These are phyloP conservation scores for Trichosanthes truncata DNA, from an alignment of 306 rosid genomes.

Conservation along the genomic window DNA sequence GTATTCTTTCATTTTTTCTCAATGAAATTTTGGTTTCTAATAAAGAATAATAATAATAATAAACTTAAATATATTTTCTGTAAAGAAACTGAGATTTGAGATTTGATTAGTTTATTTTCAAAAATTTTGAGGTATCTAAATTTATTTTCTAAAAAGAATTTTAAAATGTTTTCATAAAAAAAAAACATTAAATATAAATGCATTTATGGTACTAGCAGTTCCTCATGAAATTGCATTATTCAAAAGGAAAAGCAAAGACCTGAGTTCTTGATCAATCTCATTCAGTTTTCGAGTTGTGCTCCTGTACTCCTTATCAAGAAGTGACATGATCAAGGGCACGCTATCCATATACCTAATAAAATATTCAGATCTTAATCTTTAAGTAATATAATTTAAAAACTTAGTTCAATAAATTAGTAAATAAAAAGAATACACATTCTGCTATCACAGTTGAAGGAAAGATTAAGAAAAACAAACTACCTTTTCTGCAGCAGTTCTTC, in stretches of 20 bases:
- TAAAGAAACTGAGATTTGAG: background rate
- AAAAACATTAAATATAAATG: background rate
- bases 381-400: conserved; percentile 12
- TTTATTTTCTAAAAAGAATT: background rate
- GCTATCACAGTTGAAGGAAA: background rate
- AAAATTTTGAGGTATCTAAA: background rate
- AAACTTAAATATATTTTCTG: background rate
- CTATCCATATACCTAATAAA: conserved; percentile 79
- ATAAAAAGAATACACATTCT: background rate
- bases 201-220: background rate
- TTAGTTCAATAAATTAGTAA: conserved; percentile 5
- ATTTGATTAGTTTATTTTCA: background rate
- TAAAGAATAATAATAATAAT: no score
- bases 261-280: conserved; percentile 79
- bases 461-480: conserved; percentile 20
- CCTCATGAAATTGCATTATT: background rate
- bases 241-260: conserved; percentile 27
- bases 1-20: background rate
- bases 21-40: no score
- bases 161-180: background rate
- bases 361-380: conserved; percentile 17
- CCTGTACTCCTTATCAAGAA: conserved; percentile 90
- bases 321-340: conserved; percentile 84
- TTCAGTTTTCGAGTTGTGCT: conserved; percentile 58
- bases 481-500: conserved; percentile 89